A percentile compares a stretch with the other conserved stretches of the same genome.
phyloP scores from a whole-genome alignment of 768 basidiomycete species.

The Baorangia bicolor region DNA sequence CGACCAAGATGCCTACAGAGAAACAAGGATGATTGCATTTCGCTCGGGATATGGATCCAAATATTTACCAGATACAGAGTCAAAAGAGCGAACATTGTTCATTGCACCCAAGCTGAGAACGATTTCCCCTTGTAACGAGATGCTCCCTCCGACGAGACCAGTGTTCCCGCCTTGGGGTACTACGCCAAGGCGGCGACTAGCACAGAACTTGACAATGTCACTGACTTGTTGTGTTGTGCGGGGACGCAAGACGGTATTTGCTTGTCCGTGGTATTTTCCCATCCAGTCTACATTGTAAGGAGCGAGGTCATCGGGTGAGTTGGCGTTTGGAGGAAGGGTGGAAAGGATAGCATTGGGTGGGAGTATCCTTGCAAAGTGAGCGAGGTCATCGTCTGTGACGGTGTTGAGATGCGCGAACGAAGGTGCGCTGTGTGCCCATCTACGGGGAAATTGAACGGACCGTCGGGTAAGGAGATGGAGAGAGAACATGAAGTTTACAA shows the following conservation, averaged over 20 bases:
- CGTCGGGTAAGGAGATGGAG: neutral
- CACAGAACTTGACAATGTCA: conserved; percentile 85
- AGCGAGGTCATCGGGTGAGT: conserved; percentile 62
- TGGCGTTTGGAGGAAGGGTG: conserved; percentile 52
- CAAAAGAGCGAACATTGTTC: conserved; percentile 78
- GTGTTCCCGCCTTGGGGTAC: conserved; percentile 99
- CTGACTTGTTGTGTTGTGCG: conserved; percentile 86
- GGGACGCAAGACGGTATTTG: conserved; percentile 86
- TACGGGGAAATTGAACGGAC: neutral
- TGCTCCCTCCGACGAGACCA: conserved; percentile 93
- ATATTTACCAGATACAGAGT: conserved; percentile 71
- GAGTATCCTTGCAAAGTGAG: conserved; percentile 66
- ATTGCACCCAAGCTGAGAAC: conserved; percentile 83
- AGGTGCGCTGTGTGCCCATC: conserved; percentile 24
- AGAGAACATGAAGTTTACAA: conserved; percentile 17
- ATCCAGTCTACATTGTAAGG: conserved; percentile 93
- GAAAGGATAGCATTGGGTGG: conserved; percentile 64
- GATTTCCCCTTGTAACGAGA: conserved; percentile 85
- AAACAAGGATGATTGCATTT: conserved; percentile 4
- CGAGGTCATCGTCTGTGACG: conserved; percentile 57
- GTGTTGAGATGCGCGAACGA: conserved; percentile 40
- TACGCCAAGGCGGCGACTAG: conserved; percentile 75
- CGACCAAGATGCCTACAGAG: conserved; percentile 76
- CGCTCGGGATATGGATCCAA: neutral
- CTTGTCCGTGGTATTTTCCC: conserved; percentile 86